A percentile compares a stretch with the other conserved stretches of the same genome.
phyloP scores from a whole-genome alignment of 2,329 filamentous ascomycete genomes.

The Colletotrichum viniferum region DNA sequence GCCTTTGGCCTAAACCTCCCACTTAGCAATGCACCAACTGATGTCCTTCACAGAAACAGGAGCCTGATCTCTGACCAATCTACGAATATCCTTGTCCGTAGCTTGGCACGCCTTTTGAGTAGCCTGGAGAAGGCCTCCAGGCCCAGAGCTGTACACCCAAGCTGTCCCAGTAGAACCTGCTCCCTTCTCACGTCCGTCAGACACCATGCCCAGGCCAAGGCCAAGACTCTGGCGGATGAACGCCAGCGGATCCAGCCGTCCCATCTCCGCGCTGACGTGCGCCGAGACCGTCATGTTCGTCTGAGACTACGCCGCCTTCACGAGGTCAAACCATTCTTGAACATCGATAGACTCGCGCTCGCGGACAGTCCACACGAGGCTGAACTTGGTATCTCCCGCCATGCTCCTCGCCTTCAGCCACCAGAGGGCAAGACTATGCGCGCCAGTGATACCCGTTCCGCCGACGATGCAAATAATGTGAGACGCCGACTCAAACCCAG shows the following conservation, averaged over 20 bases:
- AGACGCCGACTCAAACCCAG: neutral
- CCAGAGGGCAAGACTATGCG: neutral
- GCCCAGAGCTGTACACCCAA: neutral
- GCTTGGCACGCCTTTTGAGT: neutral
- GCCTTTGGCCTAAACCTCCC: neutral
- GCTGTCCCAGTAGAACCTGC: neutral
- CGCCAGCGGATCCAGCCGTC: neutral
- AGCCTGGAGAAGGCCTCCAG: neutral
- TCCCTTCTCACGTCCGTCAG: neutral
- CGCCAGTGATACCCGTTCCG: neutral
- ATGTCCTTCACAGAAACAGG: neutral
- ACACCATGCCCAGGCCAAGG: neutral
- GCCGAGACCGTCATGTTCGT: neutral
- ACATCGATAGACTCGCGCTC: neutral
- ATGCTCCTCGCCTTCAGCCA: neutral
- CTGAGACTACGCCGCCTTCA: neutral
- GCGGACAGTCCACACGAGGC: neutral
- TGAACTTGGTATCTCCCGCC: neutral
- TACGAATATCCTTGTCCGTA: neutral
- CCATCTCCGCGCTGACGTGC: neutral
- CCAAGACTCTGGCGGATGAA: neutral
- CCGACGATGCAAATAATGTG: neutral
- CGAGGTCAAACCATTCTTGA: neutral
- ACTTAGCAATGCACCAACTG: neutral
- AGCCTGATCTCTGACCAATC: neutral